A percentile compares a stretch with the other conserved stretches of the same genome.
Conservation (phyloP, 768 basidiomycete species). For the Hygrocybe punicea region DNA sequence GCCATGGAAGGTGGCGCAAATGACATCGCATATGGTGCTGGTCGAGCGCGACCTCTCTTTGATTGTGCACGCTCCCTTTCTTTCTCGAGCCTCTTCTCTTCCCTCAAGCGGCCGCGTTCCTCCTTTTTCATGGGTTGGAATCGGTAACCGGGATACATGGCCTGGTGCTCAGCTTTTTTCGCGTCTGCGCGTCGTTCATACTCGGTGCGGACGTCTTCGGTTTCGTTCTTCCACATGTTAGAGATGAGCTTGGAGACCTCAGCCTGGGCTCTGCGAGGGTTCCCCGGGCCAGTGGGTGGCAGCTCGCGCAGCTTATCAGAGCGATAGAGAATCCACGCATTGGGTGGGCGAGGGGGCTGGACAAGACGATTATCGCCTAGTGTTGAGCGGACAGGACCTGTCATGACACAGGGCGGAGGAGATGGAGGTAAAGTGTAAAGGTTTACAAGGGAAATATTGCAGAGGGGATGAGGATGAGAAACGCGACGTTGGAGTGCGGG, state of each 20-base stretch:
- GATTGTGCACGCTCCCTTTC: conserved; percentile 31
- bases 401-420: conserved; percentile 12
- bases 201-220: conserved; percentile 42
- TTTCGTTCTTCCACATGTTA: conserved; percentile 59
- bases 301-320: conserved; percentile 52
- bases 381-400: conserved; percentile 20
- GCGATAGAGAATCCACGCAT: conserved; percentile 82
- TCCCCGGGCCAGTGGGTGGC: conserved; percentile 32
- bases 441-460: background rate
- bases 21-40: conserved; percentile 12
- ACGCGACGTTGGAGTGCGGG: conserved; percentile 7
- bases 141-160: conserved; percentile 53
- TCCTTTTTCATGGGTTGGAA: conserved; percentile 57
- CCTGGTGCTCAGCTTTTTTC: conserved; percentile 50
- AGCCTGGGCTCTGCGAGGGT: conserved; percentile 50
- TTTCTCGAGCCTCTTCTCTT: conserved; percentile 40
- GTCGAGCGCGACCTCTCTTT: conserved; percentile 16
- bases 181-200: conserved; percentile 55
- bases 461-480: background rate
- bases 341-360: conserved; percentile 64
- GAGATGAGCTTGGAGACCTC: conserved; percentile 64
- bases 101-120: conserved; percentile 42
- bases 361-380: conserved; percentile 11
- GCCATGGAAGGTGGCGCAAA: conserved; percentile 14
- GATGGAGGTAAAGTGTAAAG: background rate